These are phyloP conservation scores for Orbilia javanica DNA, from an alignment of 2,329 filamentous ascomycete genomes.

Conservation along the genomic window DNA sequence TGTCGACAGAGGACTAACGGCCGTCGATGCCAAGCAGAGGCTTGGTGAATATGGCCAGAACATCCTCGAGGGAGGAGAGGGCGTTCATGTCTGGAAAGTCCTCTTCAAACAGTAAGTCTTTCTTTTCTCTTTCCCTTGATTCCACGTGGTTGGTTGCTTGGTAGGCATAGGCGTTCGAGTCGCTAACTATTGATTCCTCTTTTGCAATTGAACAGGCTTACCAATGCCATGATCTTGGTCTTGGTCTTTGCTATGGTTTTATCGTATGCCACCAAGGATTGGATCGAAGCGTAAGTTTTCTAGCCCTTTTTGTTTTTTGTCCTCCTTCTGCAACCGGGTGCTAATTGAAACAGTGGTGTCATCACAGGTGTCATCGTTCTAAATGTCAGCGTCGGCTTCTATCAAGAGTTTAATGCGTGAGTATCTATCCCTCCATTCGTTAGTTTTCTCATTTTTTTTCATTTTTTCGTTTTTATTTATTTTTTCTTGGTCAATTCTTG, in stretches of 20 bases:
- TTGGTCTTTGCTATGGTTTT: slow-evolving; percentile 73
- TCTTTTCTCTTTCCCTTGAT: neutral
- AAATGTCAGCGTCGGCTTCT: slow-evolving; percentile 72
- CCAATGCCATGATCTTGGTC: slow-evolving; percentile 62
- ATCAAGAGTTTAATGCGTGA: slow-evolving; percentile 67
- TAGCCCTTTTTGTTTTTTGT: neutral
- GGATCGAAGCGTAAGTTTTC: slow-evolving; percentile 69
- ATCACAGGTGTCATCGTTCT: slow-evolving; percentile 72
- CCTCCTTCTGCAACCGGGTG: neutral
- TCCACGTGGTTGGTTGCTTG: slow-evolving; percentile 63
- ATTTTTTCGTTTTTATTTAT: neutral
- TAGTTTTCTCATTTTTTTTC: too few relatives aligned
- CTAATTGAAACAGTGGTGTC: slow-evolving; percentile 66
- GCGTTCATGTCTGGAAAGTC: slow-evolving; percentile 77
- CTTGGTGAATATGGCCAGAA: slow-evolving; percentile 75
- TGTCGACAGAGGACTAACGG: slow-evolving; percentile 76
- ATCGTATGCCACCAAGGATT: slow-evolving; percentile 72
- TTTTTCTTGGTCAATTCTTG: neutral
- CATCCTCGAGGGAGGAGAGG: slow-evolving; percentile 77
- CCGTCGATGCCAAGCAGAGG: slow-evolving; percentile 72
- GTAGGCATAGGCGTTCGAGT: too few relatives aligned
- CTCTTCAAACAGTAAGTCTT: slow-evolving; percentile 76
- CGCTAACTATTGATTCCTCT: neutral
- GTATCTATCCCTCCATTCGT: neutral
- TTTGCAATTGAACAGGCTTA: slow-evolving; percentile 24